Evolutionary conservation across 306 rosid genomes (phyloP).

Genomic region (Glycyrrhiza uralensis): DNA sequence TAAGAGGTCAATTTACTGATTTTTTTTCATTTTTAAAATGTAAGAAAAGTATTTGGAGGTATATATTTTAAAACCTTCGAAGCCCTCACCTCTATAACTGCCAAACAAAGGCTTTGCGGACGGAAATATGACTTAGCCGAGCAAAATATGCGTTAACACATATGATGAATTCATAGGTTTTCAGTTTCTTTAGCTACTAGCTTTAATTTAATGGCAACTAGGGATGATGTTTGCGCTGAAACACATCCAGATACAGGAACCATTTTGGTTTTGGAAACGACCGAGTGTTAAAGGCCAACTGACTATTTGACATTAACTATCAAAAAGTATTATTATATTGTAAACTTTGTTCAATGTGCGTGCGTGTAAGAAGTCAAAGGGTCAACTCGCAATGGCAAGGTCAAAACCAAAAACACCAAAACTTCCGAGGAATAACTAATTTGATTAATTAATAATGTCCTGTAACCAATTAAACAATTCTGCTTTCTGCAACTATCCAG

Average conservation of each 20-base stretch:
- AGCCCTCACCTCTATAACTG: too few relatives aligned
- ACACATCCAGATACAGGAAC: neutral
- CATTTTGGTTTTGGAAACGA: neutral
- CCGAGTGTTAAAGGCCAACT: constrained; percentile 17
- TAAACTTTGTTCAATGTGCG: constrained; percentile 2
- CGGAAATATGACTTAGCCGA: too few relatives aligned
- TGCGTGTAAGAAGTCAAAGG: constrained; percentile 28
- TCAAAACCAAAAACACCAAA: constrained; percentile 17
- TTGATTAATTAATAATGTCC: too few relatives aligned
- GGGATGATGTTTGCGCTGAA: neutral
- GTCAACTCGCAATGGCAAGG: constrained; percentile 18
- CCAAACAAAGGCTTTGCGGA: too few relatives aligned
- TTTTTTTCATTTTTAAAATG: too few relatives aligned
- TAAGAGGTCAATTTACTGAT: too few relatives aligned
- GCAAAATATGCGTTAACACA: too few relatives aligned
- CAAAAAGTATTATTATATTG: neutral
- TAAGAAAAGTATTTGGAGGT: too few relatives aligned
- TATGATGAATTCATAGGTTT: neutral
- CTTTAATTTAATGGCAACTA: neutral
- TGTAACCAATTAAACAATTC: constrained; percentile 4
- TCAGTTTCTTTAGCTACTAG: neutral
- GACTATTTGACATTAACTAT: constrained; percentile 3
- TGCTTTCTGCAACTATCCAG: neutral
- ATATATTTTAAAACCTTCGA: too few relatives aligned
- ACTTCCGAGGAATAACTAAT: neutral